These are phyloP conservation scores for Amesomyces nigricolor DNA, from an alignment of 2,329 filamentous ascomycete genomes.

Conservation along the genomic window DNA sequence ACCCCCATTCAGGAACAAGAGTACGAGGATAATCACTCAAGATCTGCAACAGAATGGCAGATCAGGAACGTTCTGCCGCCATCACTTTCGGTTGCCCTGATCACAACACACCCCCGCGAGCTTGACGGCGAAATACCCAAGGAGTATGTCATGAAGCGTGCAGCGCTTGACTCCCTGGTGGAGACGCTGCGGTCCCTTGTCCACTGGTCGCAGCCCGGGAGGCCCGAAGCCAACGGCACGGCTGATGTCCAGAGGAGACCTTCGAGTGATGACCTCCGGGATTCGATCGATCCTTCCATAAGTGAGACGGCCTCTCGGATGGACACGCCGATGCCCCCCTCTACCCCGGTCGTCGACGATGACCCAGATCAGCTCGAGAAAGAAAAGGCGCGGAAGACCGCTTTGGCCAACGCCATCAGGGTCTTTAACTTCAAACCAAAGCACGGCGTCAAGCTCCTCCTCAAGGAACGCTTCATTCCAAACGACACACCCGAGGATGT, in stretches of 20 bases:
- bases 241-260: conserved; percentile 47
- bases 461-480: conserved; percentile 81
- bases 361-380: conserved; percentile 92
- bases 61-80: conserved; percentile 79
- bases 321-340: conserved; percentile 54
- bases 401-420: conserved; percentile 77
- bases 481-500: conserved; percentile 76
- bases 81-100: conserved; percentile 73
- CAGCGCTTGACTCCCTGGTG: conserved; percentile 81
- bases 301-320: conserved; percentile 57
- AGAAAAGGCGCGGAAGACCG: conserved; percentile 90
- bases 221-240: conserved; percentile 54
- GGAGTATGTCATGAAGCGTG: conserved; percentile 87
- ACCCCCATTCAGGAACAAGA: conserved; percentile 74
- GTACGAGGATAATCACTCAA: conserved; percentile 73
- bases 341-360: conserved; percentile 71
- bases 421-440: conserved; percentile 99
- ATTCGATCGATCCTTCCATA: conserved; percentile 69
- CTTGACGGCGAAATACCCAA: conserved; percentile 68
- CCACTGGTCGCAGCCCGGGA: conserved; percentile 71
- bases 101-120: conserved; percentile 51
- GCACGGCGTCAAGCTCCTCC: conserved; percentile 75
- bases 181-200: conserved; percentile 85
- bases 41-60: conserved; percentile 71
- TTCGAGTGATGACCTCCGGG: conserved; percentile 53